Evolutionary conservation across 306 rosid species (phyloP).

Genomic region (Inga leiocalycina): DNA sequence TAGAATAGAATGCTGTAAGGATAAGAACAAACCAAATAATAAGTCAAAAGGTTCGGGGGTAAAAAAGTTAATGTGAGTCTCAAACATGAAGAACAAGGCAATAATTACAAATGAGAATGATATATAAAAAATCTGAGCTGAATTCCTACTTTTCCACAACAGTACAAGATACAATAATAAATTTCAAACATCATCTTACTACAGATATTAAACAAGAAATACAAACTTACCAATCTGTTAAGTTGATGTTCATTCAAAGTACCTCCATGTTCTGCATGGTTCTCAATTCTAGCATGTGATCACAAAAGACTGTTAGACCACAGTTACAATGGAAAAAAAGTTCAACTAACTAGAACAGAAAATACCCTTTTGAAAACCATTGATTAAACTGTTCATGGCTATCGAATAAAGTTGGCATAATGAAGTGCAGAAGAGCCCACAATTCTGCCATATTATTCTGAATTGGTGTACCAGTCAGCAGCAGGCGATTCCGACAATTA

Average conservation of each 20-base stretch:
- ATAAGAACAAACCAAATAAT: constrained; percentile 27
- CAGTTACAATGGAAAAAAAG: constrained; percentile 19
- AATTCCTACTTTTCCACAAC: constrained; percentile 19
- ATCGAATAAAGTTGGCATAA: constrained; percentile 96
- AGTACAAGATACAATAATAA: background rate
- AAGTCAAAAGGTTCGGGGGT: constrained; percentile 20
- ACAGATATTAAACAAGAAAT: constrained; percentile 27
- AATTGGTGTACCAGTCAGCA: constrained; percentile 95
- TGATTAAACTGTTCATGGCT: constrained; percentile 99
- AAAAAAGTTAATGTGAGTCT: background rate
- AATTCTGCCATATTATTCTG: constrained; percentile 99
- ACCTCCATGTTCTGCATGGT: constrained; percentile 99
- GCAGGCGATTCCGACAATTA: constrained; percentile 93
- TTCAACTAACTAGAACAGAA: constrained; percentile 17
- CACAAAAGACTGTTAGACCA: constrained; percentile 25
- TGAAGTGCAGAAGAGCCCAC: constrained; percentile 98
- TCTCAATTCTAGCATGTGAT: constrained; percentile 74
- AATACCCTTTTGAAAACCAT: constrained; percentile 99
- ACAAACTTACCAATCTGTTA: constrained; percentile 81
- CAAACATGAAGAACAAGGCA: background rate
- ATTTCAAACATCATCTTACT: constrained; percentile 1
- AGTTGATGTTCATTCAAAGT: constrained; percentile 98
- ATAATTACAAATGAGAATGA: constrained; percentile 14
- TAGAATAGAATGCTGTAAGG: constrained; percentile 84
- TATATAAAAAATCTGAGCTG: background rate